phyloP scores from a whole-genome alignment of 2,329 filamentous ascomycete genomes.

The Teratosphaeria zuluensis region DNA sequence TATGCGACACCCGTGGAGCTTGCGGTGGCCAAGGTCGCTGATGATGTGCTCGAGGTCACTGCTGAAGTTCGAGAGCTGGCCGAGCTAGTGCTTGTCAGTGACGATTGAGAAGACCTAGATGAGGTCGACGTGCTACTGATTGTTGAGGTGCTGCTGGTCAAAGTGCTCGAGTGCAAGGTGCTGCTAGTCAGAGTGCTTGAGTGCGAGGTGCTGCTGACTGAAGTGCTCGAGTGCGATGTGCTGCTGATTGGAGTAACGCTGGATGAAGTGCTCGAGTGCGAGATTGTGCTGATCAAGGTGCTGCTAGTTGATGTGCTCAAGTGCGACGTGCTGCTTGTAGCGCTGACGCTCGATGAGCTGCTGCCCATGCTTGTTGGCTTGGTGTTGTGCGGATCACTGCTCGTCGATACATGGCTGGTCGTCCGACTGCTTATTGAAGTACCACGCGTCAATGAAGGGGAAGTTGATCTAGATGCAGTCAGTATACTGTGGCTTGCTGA shows the following conservation, averaged over 20 bases:
- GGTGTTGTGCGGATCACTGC: background rate
- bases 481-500: background rate
- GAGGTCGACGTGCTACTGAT: background rate
- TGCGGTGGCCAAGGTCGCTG: background rate
- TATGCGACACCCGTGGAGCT: slow-evolving; percentile 7
- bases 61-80: background rate
- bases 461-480: background rate
- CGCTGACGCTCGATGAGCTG: background rate
- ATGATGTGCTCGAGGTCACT: slow-evolving; percentile 3
- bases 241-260: background rate
- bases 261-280: background rate
- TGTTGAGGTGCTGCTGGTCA: background rate
- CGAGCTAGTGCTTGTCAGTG: background rate
- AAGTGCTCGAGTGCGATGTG: background rate
- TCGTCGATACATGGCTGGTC: background rate
- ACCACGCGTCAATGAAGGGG: background rate
- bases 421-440: background rate
- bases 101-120: background rate
- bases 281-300: background rate
- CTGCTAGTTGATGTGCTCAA: background rate
- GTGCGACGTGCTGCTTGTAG: background rate
- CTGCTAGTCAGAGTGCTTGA: background rate
- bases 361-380: background rate
- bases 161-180: background rate
- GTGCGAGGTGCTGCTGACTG: background rate